Base-by-base conservation (phyloP, 2,329 filamentous ascomycete genomes). In the Trichoderma asperellum region DNA sequence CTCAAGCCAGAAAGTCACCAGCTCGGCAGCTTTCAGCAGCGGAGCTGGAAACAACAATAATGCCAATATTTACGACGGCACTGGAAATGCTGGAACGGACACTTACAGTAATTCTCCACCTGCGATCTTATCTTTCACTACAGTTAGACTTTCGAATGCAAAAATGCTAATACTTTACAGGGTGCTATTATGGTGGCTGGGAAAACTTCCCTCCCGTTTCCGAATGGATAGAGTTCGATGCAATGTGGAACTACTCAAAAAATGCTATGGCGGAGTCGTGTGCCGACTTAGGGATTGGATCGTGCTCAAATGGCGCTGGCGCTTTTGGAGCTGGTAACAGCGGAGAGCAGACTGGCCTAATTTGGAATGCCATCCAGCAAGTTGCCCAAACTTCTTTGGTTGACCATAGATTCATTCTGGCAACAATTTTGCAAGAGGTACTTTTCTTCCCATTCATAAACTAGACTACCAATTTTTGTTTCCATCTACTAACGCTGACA, bases 161-260 rank as follows among this genome's bases (percentile, higher is more conserved):
- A 34, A 40, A 52, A 21, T 34, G 18, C 27, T 52, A 21, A 57
- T 14, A 10, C 7, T n/a, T 12, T 16, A n/a, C 8, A 65, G 62
- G 12, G 24, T 65, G 62, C 18, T 65, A 65, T 47, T 57, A 56
- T 57, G 62, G 62, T 10, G 62, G 62, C 37, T 57, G 52, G 62
- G 6, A 57, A 27, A 57, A 24, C 52, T 65, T 65, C 5, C 62
- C 62, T 12, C 62, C 62, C 0, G 52, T 47, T 6, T 65, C 62
- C 34, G 18, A 65, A 57, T 65, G 62, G 62, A 40, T 65, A 34
- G 52, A 56, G 24, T 65, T 65, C 10, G 62, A 65, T 21, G 62
- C 62, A 12, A 65, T 65, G 62, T 65, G 62, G 62, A 65, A 65
- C 35, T 47, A 57, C 62, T 65, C 62, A 18, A 65, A 65, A 24